A percentile compares a stretch with the other conserved stretches of the same genome.
These are phyloP conservation scores for Fusarium zealandicum DNA, from an alignment of 2,329 filamentous ascomycete species.

Conservation along the genomic window DNA sequence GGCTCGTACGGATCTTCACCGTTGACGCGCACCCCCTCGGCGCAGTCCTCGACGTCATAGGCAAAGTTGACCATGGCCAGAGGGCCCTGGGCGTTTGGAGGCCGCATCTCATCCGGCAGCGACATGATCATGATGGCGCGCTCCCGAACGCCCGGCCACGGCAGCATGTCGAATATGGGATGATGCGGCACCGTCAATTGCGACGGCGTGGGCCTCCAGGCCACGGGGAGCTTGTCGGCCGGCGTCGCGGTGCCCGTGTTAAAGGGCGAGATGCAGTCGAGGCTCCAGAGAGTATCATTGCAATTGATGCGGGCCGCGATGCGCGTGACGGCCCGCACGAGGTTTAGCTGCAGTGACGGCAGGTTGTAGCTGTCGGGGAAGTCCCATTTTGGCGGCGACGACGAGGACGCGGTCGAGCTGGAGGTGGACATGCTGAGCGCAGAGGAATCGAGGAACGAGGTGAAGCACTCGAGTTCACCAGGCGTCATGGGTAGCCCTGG, in stretches of 20 bases:
- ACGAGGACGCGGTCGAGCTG: constrained; percentile 7
- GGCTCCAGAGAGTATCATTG: constrained; percentile 53
- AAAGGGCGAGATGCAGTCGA: constrained; percentile 58
- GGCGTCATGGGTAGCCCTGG: neutral
- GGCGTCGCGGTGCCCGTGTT: constrained; percentile 41
- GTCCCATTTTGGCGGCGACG: constrained; percentile 32
- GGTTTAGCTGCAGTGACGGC: constrained; percentile 56
- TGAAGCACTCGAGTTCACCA: constrained; percentile 12
- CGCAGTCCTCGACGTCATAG: constrained; percentile 63
- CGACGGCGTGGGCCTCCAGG: constrained; percentile 59
- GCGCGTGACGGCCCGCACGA: constrained; percentile 56
- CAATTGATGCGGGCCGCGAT: constrained; percentile 57
- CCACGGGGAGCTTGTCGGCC: constrained; percentile 51
- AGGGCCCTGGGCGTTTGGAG: constrained; percentile 54
- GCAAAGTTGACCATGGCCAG: constrained; percentile 59
- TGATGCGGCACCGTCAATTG: constrained; percentile 62
- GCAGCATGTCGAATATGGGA: constrained; percentile 63
- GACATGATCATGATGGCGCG: constrained; percentile 60
- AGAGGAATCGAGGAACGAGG: constrained; percentile 31
- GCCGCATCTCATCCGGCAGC: constrained; percentile 57
- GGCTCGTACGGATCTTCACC: constrained; percentile 58
- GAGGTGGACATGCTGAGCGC: constrained; percentile 26
- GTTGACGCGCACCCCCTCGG: constrained; percentile 60
- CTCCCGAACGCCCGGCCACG: constrained; percentile 63
- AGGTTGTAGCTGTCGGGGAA: constrained; percentile 58